These are phyloP conservation scores for Curvularia spicifera DNA, from an alignment of 2,329 filamentous ascomycete genomes.

Conservation along the genomic window DNA sequence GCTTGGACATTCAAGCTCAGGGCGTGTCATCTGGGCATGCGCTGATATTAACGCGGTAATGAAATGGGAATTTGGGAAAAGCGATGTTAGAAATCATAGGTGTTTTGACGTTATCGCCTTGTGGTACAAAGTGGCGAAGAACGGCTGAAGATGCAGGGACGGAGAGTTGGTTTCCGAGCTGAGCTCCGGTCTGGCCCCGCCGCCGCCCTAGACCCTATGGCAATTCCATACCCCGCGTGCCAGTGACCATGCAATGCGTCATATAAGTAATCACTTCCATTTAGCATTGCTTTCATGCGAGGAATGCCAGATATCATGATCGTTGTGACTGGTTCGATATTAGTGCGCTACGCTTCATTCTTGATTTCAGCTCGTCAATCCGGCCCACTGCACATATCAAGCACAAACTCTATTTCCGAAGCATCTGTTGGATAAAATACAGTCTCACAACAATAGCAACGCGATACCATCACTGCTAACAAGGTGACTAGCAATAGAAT, in stretches of 20 bases:
- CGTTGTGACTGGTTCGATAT: background rate
- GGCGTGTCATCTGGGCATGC: background rate
- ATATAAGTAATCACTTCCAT: background rate
- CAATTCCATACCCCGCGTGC: background rate
- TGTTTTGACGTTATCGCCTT: background rate
- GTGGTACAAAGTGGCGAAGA: background rate
- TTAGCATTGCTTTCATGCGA: background rate
- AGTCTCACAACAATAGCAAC: background rate
- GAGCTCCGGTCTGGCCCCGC: background rate
- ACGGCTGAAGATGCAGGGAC: background rate
- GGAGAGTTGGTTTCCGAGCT: background rate
- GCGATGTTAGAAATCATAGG: background rate
- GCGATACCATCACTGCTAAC: background rate
- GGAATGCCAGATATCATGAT: too few relatives aligned
- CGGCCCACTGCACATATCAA: background rate
- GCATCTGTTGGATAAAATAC: background rate
- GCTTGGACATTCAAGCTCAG: background rate
- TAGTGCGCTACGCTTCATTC: background rate
- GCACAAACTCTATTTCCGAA: background rate
- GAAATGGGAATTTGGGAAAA: background rate
- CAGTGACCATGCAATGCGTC: background rate
- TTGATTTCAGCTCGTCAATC: background rate
- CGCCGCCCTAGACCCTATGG: background rate
- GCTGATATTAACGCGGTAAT: background rate
- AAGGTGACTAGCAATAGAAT: background rate